Percentiles rank a stretch among this genome's conserved stretches.
Evolutionary conservation across 129 eudicot genomes (phyloP).

Genomic region (Ambrosia trifida): DNA sequence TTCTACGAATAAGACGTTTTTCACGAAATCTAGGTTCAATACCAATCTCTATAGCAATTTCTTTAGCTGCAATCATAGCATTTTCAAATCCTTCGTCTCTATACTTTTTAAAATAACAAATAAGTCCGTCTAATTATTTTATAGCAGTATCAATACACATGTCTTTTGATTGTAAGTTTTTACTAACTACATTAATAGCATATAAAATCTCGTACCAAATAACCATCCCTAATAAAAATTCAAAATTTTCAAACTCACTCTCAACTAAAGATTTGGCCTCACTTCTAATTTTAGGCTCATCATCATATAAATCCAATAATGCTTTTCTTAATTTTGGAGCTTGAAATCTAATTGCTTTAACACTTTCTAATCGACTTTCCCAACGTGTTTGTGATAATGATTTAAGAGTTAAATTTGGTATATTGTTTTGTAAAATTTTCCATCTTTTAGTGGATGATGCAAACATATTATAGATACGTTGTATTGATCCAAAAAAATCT

Average conservation of each 20-base stretch:
- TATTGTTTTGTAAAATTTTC: no score
- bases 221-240: neutral
- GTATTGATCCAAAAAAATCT: no score
- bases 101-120: neutral
- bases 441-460: no score
- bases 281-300: no score
- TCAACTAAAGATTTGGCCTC: no score
- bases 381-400: no score
- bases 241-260: neutral
- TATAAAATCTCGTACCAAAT: neutral
- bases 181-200: neutral
- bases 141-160: neutral
- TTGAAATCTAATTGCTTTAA: no score
- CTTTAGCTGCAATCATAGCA: neutral
- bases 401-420: no score
- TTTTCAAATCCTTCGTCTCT: neutral
- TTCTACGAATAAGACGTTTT: neutral
- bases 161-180: neutral
- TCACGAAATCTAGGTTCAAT: neutral
- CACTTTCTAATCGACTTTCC: no score
- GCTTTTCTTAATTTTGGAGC: no score
- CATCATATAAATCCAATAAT: no score
- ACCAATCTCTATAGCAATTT: neutral
- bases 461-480: no score
- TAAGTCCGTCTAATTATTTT: neutral